Percentiles rank a stretch among this genome's conserved stretches.
Evolutionary conservation across 2,329 filamentous ascomycete species (phyloP).

Genomic region (Trichoderma gracile): DNA sequence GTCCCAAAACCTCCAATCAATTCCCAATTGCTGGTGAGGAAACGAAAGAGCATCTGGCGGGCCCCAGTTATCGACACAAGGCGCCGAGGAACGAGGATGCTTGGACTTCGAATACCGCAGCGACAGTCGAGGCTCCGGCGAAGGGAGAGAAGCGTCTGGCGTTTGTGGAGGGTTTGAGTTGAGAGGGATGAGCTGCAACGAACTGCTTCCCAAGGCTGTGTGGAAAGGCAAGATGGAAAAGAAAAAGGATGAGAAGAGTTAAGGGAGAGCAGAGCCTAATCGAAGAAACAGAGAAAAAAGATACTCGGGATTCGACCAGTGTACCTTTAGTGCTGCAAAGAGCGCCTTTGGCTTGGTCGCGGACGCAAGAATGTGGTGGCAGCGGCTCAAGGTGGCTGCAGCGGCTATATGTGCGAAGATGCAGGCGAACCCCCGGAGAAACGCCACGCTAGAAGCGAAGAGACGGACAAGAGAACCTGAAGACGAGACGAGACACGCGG

Average conservation of each 20-base stretch:
- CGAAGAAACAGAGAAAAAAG: neutral
- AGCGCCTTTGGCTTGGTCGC: neutral
- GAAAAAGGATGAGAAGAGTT: neutral
- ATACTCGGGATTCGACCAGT: neutral
- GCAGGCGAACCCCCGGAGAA: constrained; percentile 3
- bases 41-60: constrained; percentile 23
- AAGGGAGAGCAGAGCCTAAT: neutral
- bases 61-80: neutral
- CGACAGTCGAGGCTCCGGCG: neutral
- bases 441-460: constrained; percentile 22
- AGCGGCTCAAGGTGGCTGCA: constrained; percentile 16
- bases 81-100: neutral
- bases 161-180: neutral
- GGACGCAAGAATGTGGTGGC: constrained; percentile 3
- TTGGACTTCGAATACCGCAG: neutral
- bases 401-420: constrained; percentile 22
- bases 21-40: constrained; percentile 18
- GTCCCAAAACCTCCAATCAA: constrained; percentile 24
- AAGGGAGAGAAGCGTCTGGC: neutral
- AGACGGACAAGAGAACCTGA: constrained; percentile 10
- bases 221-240: neutral
- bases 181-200: neutral
- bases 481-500: constrained; percentile 7
- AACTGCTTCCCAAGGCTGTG: neutral
- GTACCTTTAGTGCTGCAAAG: neutral